Base-by-base conservation (phyloP, 352 stramenopile genomes). In the Phytophthora macrochlamydospora region DNA sequence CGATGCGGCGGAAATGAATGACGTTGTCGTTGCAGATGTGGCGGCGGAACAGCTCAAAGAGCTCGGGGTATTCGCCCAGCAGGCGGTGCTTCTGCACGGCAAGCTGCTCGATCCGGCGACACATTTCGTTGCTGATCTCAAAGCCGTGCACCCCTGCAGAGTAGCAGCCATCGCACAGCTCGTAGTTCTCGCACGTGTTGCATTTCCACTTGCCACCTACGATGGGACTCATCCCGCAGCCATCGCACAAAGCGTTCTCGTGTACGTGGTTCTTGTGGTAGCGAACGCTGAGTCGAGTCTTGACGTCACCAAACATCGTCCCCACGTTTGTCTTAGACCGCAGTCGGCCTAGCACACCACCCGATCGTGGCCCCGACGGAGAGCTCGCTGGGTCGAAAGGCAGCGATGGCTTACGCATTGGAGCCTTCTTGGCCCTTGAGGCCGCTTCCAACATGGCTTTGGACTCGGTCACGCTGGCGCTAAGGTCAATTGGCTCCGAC, bases 221-320 rank as follows among this genome's bases (percentile, higher is more conserved):
- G 64, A 95, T 95, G 13, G 87, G 87, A 37, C 76, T 87, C 71
- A 88, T 79, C 32, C 87, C 87, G 48, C 87, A 95, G 30, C 87
- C 85, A 57, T 92, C 81, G 53, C 87, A 95, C 44, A 95, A 65
- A 49, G 87, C 85, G 59, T 95, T 79, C 61, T 90, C 81, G 67
- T 95, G 81, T 24, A 95, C 76, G 42, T 89, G 71, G 44, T 89
- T 76, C 64, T 89, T 85, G 58, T 90, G 67, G 38, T 82, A 85
- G 6, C 78, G 78, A 40, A 68, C 73, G 30, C 70, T 79, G 3
- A 89, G 30, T 11, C 74, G 68, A 7, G 42, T 90, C 65, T 88
- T 90, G 14, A 91, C 80, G 49, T 88, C 80, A 8, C 78, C 83
- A 29, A 92, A 59, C 56, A 92, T 73, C n/a, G 57, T 48, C 1